A percentile compares a stretch with the other conserved stretches of the same genome.
These are phyloP conservation scores for Nakazawaea ishiwadae DNA, from an alignment of 805 yeast species.

Conservation along the genomic window DNA sequence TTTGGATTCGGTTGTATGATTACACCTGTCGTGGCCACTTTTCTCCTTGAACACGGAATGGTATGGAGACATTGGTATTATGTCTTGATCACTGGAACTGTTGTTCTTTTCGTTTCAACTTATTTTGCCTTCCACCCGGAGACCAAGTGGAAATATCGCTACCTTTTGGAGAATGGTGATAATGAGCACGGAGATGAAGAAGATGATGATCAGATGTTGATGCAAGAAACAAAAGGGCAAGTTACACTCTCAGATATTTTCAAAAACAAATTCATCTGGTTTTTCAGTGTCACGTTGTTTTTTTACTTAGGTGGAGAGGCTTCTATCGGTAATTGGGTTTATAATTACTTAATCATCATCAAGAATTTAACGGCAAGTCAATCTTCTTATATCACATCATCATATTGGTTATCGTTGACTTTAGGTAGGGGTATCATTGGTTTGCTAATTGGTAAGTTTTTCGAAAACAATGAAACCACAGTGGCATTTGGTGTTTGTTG, in stretches of 20 bases:
- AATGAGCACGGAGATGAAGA: constrained; percentile 2
- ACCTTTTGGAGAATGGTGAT: constrained; percentile 14
- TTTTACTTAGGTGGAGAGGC: constrained; percentile 49
- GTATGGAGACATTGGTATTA: constrained; percentile 45
- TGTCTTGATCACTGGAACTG: constrained; percentile 28
- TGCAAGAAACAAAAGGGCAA: constrained; percentile 2
- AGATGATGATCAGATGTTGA: background rate
- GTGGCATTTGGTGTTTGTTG: constrained; percentile 38
- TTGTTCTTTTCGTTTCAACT: constrained; percentile 21
- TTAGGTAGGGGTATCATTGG: constrained; percentile 43
- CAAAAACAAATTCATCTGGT: constrained; percentile 33
- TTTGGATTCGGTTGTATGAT: constrained; percentile 52
- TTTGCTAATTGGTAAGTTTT: constrained; percentile 40
- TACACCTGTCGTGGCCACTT: constrained; percentile 42
- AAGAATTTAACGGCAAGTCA: constrained; percentile 29
- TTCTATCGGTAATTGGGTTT: constrained; percentile 51
- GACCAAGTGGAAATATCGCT: constrained; percentile 40
- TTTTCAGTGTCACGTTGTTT: constrained; percentile 39
- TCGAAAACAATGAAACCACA: constrained; percentile 30
- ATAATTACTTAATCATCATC: constrained; percentile 41
- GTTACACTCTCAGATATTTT: constrained; percentile 19
- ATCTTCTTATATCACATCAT: constrained; percentile 44
- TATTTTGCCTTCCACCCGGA: constrained; percentile 34
- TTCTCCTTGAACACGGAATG: constrained; percentile 31
- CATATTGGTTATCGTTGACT: constrained; percentile 49